phyloP scores from a whole-genome alignment of 2,329 filamentous ascomycete species.

The Epichloe coenophiala region DNA sequence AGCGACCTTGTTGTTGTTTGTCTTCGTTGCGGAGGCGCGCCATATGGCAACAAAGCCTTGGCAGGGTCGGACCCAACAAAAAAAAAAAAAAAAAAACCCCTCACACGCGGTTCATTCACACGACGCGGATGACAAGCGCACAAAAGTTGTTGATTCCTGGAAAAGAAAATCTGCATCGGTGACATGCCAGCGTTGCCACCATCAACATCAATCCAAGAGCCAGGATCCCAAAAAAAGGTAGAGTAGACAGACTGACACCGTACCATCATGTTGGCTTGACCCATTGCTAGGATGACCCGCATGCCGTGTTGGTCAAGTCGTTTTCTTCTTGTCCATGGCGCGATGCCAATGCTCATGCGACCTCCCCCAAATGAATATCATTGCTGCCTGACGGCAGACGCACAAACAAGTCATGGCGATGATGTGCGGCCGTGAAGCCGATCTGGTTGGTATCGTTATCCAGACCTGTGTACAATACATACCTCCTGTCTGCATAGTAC shows the following conservation, averaged over 20 bases:
- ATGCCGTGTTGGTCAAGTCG: background rate
- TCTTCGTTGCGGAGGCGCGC: too few species aligned
- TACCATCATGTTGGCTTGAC: background rate
- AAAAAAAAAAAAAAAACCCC: too few species aligned
- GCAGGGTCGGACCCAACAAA: too few species aligned
- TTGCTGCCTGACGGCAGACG: background rate
- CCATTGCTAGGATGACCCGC: background rate
- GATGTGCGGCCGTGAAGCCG: background rate
- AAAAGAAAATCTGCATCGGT: background rate
- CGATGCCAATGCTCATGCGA: too few species aligned
- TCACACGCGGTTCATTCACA: background rate
- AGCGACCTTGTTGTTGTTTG: too few species aligned
- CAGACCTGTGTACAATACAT: too few species aligned
- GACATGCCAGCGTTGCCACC: background rate
- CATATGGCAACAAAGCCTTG: too few species aligned
- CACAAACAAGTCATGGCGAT: background rate
- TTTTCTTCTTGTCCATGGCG: background rate
- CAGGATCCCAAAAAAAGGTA: background rate
- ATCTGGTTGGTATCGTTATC: too few species aligned
- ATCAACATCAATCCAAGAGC: background rate
- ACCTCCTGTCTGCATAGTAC: too few species aligned
- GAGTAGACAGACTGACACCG: background rate
- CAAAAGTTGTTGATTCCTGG: background rate
- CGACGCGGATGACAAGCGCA: background rate
- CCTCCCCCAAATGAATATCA: too few species aligned